Evolutionary conservation across 257 asterid genomes (phyloP).

Genomic region (Solanum pimpinellifolium): DNA sequence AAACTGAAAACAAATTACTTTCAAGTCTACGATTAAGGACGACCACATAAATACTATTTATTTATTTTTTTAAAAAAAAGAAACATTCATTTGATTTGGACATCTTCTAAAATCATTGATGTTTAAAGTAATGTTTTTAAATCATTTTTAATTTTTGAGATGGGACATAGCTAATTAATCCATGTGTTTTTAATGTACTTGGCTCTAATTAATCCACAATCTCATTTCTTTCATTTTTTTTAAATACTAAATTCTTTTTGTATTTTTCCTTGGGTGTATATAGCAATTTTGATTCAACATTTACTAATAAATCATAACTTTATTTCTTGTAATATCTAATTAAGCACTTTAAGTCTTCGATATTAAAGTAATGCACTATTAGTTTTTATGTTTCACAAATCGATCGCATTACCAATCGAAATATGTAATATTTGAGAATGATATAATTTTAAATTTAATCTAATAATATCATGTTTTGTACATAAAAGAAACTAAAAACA

Average conservation of each 20-base stretch:
- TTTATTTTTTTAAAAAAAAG: not conserved
- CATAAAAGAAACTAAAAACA: not conserved
- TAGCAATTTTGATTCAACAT: not conserved
- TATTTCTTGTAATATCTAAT: not conserved
- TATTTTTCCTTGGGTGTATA: not conserved
- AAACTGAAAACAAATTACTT: not conserved
- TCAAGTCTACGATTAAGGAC: not conserved
- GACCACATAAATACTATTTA: not conserved
- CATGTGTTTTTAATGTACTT: not conserved
- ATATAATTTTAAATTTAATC: not conserved
- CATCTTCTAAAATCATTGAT: not conserved
- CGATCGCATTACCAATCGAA: not conserved
- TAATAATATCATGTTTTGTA: not conserved
- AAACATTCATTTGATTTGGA: not conserved
- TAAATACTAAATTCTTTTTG: not conserved
- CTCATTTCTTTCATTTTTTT: not conserved
- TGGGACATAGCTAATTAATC: not conserved
- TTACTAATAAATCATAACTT: not conserved
- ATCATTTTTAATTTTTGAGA: not conserved
- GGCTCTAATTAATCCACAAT: not conserved
- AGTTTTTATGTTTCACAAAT: not conserved
- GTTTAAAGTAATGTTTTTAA: not conserved
- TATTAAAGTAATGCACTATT: not conserved
- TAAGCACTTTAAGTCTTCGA: not conserved
- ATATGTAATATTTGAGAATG: not conserved